These are phyloP conservation scores for Poa annua DNA, from an alignment of 176 grass and related monocot genomes.

Conservation along the genomic window DNA sequence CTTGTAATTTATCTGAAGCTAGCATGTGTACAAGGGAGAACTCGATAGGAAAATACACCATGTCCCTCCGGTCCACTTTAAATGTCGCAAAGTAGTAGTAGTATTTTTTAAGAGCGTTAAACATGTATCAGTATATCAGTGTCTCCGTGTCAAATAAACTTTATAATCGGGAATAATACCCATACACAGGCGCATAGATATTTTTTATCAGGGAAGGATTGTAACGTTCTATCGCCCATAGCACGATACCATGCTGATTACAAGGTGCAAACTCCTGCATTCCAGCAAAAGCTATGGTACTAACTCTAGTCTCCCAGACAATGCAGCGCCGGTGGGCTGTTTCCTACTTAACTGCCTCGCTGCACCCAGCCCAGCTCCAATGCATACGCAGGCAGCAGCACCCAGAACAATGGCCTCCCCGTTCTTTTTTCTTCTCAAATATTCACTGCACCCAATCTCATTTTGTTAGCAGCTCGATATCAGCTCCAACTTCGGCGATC, in stretches of 20 bases:
- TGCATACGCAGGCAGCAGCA: neutral
- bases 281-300: neutral
- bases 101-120: neutral
- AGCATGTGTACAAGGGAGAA: neutral
- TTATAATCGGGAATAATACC: neutral
- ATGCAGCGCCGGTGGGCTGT: neutral
- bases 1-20: neutral
- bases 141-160: neutral
- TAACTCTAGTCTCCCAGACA: neutral
- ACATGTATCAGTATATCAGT: neutral
- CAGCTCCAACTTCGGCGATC: conserved; percentile 78
- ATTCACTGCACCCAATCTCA: neutral
- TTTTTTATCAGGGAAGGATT: neutral
- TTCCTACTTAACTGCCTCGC: neutral
- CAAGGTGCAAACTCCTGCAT: conserved; percentile 16
- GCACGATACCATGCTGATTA: neutral
- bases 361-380: neutral
- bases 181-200: neutral
- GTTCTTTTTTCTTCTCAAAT: neutral
- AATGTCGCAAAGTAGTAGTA: too few species aligned
- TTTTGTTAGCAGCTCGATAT: conserved; percentile 79
- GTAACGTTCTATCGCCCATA: neutral
- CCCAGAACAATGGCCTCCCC: neutral
- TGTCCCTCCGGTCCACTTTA: too few species aligned
- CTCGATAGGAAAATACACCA: too few species aligned